These are phyloP conservation scores for Quercus ilex DNA, from an alignment of 306 rosid genomes.

Conservation along the genomic window DNA sequence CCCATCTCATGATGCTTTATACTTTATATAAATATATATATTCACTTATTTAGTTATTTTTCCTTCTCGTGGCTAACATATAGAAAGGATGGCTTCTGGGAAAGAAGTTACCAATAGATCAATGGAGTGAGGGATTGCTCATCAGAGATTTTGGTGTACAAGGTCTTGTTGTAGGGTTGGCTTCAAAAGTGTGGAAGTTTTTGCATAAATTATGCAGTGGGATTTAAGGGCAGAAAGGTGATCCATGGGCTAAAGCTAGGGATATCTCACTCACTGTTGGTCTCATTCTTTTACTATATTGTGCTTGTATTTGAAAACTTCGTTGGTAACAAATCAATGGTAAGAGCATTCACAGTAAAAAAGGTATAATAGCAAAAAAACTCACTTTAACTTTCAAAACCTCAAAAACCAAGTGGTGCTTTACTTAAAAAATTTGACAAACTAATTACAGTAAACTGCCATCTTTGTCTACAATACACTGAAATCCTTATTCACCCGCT, in stretches of 20 bases:
- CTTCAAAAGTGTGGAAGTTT: slow-evolving; percentile 41
- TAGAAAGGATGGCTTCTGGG: slow-evolving; percentile 20
- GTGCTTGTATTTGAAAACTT: slow-evolving; percentile 65
- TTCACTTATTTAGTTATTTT: too few relatives aligned
- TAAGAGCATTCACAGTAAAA: too few relatives aligned
- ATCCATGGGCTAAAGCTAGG: slow-evolving; percentile 76
- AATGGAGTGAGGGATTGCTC: slow-evolving; percentile 60
- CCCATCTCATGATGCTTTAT: too few relatives aligned
- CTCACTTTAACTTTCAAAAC: too few relatives aligned
- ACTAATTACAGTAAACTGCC: too few relatives aligned
- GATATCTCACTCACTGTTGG: slow-evolving; percentile 60
- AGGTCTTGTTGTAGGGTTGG: slow-evolving; percentile 30
- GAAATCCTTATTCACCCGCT: background rate
- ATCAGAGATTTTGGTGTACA: slow-evolving; percentile 28
- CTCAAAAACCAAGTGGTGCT: too few relatives aligned
- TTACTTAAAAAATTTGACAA: too few relatives aligned
- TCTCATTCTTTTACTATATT: slow-evolving; percentile 65
- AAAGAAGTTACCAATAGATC: slow-evolving; percentile 19
- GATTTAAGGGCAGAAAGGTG: slow-evolving; percentile 56
- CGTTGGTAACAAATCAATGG: slow-evolving; percentile 38
- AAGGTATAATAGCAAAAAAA: too few relatives aligned
- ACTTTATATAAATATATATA: too few relatives aligned
- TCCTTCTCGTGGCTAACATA: background rate
- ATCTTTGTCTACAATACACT: background rate
- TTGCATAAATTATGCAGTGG: slow-evolving; percentile 55